These are phyloP conservation scores for Lanzia echinophila DNA, from an alignment of 2,329 filamentous ascomycete species.

Conservation along the genomic window DNA sequence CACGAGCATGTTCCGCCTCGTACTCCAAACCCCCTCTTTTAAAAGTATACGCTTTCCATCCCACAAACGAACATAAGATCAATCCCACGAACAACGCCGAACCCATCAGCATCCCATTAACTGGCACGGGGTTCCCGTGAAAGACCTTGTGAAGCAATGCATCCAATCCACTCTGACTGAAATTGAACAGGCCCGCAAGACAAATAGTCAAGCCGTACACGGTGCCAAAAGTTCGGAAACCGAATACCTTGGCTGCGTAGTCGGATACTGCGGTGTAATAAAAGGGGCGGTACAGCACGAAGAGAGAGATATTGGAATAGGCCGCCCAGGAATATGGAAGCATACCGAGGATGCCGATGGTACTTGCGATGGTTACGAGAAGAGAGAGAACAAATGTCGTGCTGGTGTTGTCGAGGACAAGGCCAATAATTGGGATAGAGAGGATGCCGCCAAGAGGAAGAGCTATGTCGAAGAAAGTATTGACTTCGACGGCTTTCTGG, in stretches of 20 bases:
- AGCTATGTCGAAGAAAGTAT: conserved; percentile 80
- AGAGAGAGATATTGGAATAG: conserved; percentile 70
- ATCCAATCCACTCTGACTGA: conserved; percentile 75
- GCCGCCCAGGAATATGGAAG: conserved; percentile 65
- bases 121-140: conserved; percentile 63
- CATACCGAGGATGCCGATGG: conserved; percentile 70
- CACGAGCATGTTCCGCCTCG: conserved; percentile 39
- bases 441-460: conserved; percentile 76
- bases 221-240: conserved; percentile 84
- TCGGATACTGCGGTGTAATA: conserved; percentile 91
- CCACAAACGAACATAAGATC: conserved; percentile 61
- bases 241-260: conserved; percentile 86
- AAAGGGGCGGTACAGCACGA: conserved; percentile 78
- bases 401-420: conserved; percentile 68
- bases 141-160: conserved; percentile 70
- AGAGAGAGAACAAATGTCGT: conserved; percentile 64
- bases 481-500: conserved; percentile 59
- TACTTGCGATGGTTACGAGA: conserved; percentile 64
- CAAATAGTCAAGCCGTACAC: conserved; percentile 93
- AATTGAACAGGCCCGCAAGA: conserved; percentile 75
- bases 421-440: conserved; percentile 80
- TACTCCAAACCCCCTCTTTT: conserved; percentile 34
- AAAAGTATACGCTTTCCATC: conserved; percentile 30
- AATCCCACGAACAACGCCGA: conserved; percentile 58
- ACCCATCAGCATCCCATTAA: conserved; percentile 63